These are phyloP conservation scores for Globisporangium rhizosaccharum DNA, from an alignment of 352 stramenopile genomes.

Conservation along the genomic window DNA sequence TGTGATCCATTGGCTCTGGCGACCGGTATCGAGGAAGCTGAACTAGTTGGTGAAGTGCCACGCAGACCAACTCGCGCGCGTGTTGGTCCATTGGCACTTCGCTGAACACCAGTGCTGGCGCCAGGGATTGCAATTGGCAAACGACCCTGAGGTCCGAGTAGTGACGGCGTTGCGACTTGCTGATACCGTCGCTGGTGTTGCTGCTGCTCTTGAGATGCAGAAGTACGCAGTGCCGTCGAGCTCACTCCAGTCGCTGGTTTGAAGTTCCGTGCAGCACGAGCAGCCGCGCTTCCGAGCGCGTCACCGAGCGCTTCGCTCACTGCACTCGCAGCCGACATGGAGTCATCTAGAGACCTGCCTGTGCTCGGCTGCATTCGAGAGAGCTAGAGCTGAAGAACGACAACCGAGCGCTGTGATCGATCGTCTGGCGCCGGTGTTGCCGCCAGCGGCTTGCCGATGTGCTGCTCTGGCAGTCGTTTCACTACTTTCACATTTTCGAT, in stretches of 20 bases:
- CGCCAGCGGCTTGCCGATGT: no score
- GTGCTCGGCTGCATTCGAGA: constrained; percentile 2
- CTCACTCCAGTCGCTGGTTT: constrained; percentile 1
- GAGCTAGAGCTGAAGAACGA: not conserved
- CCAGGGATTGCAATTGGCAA: not conserved
- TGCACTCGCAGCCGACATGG: constrained; percentile 21
- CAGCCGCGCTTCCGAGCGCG: constrained; percentile 1
- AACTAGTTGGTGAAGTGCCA: not conserved
- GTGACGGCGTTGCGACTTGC: not conserved
- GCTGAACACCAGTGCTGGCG: not conserved
- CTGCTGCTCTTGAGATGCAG: not conserved
- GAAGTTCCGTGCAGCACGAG: not conserved
- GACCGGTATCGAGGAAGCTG: not conserved
- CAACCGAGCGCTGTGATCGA: not conserved
- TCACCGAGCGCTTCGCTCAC: constrained; percentile 36
- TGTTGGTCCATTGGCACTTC: not conserved
- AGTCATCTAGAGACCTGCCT: not conserved
- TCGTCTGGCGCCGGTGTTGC: no score
- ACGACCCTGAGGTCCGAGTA: not conserved
- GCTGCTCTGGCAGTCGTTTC: no score
- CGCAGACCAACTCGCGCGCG: not conserved
- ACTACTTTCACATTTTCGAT: no score
- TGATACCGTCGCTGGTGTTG: not conserved
- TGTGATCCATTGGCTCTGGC: not conserved
- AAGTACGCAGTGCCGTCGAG: not conserved